Conservation (phyloP, 139 green algal genomes). For the Haematococcus sp. region DNA sequence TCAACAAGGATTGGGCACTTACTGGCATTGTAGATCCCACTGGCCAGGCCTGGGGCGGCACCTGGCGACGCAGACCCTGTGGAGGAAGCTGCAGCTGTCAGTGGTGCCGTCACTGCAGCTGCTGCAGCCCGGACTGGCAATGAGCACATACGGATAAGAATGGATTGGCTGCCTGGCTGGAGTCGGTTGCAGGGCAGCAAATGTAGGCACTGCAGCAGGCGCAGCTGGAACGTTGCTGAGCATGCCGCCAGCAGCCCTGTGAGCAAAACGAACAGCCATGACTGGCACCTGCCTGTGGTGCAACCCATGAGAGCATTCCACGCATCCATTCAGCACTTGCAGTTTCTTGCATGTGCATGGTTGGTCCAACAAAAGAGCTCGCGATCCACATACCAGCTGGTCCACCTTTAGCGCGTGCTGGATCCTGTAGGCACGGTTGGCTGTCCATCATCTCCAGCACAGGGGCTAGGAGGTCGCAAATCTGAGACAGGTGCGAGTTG, state of each 20-base stretch:
- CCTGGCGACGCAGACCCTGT: too few species aligned
- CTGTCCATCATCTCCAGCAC: slow-evolving; percentile 33
- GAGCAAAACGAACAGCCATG: too few species aligned
- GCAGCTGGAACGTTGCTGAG: slow-evolving; percentile 59
- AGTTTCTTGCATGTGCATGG: too few species aligned
- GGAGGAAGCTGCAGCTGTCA: too few species aligned
- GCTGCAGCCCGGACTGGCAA: slow-evolving; percentile 19
- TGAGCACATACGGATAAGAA: slow-evolving; percentile 60
- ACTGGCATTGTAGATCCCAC: too few species aligned
- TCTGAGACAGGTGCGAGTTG: slow-evolving; percentile 16
- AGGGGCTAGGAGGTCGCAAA: slow-evolving; percentile 31
- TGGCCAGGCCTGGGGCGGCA: too few species aligned
- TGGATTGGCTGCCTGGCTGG: slow-evolving; percentile 42
- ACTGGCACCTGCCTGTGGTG: too few species aligned
- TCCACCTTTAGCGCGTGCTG: slow-evolving; percentile 33
- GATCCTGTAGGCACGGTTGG: slow-evolving; percentile 39
- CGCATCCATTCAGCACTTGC: too few species aligned
- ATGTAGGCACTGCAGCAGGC: slow-evolving; percentile 66
- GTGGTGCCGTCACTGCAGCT: too few species aligned
- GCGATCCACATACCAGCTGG: slow-evolving; percentile 7
- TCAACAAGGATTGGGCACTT: too few species aligned
- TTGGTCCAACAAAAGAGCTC: too few species aligned
- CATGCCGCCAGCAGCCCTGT: slow-evolving; percentile 28
- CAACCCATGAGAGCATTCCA: too few species aligned
- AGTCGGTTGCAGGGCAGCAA: slow-evolving; percentile 42